A percentile compares a stretch with the other conserved stretches of the same genome.
Conservation (phyloP, 1,139 yeast genomes). For the Chernovozyma sophiae-reginae region DNA sequence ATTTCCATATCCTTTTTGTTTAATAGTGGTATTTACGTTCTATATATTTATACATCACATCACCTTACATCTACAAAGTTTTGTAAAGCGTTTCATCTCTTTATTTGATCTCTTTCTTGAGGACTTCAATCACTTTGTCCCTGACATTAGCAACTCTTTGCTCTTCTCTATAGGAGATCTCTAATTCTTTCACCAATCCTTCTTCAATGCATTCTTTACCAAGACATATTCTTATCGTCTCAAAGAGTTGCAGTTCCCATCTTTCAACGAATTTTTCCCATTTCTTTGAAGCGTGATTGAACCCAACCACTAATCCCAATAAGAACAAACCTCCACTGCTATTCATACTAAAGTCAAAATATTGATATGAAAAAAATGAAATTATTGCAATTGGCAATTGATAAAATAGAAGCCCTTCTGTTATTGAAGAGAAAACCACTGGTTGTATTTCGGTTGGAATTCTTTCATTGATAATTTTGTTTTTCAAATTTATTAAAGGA, state of each 20-base stretch:
- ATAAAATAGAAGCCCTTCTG: constrained; percentile 30
- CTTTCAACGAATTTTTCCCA: constrained; percentile 29
- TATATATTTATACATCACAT: no score
- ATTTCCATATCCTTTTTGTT: no score
- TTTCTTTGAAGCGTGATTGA: constrained; percentile 36
- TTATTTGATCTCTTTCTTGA: not conserved
- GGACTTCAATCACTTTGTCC: constrained; percentile 14
- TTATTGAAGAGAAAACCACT: constrained; percentile 27
- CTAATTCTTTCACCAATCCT: constrained; percentile 35
- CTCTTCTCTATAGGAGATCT: constrained; percentile 20
- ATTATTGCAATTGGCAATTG: constrained; percentile 38
- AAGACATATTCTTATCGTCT: constrained; percentile 33
- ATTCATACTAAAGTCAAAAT: constrained; percentile 32
- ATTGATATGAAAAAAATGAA: constrained; percentile 29
- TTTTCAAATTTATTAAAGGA: constrained; percentile 32
- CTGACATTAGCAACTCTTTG: constrained; percentile 15
- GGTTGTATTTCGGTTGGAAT: constrained; percentile 37
- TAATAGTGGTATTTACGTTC: no score
- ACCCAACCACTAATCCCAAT: constrained; percentile 43
- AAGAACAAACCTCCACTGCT: constrained; percentile 31
- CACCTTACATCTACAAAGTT: no score
- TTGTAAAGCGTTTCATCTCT: no score
- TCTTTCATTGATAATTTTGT: constrained; percentile 23
- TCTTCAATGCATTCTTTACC: constrained; percentile 37
- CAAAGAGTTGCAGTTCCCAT: constrained; percentile 32